Evolutionary conservation across 208 protist genomes (phyloP).

Genomic region (Acanthamoeba triangularis): DNA sequence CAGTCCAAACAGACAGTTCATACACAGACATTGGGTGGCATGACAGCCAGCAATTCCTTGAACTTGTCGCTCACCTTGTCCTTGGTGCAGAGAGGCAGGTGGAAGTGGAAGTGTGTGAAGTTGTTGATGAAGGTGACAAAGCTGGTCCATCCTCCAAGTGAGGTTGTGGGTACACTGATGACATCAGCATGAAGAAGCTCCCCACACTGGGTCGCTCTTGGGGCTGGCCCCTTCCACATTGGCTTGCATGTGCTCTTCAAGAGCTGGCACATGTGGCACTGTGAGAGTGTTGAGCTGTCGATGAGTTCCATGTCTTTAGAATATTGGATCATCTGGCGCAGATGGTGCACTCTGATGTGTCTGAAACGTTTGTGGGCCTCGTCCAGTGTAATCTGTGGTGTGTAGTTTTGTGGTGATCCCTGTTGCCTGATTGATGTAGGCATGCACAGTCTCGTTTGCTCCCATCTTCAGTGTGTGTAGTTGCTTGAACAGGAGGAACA

Average conservation of each 20-base stretch:
- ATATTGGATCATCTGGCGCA: not conserved
- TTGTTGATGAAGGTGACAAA: no score
- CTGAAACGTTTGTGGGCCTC: not conserved
- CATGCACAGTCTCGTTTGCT: not conserved
- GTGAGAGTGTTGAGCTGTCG: not conserved
- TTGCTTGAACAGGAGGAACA: not conserved
- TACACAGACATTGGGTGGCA: no score
- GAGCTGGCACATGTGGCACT: not conserved
- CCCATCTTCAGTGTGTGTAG: not conserved
- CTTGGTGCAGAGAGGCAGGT: no score
- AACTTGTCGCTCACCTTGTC: no score
- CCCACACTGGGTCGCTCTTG: not conserved
- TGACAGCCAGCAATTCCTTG: no score
- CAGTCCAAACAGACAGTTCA: no score
- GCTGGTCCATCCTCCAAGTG: not conserved
- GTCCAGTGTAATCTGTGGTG: not conserved
- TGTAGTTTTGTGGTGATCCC: no score
- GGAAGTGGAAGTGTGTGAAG: no score
- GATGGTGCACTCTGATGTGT: no score
- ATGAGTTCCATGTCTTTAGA: not conserved
- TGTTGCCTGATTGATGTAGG: no score
- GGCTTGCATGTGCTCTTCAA: not conserved
- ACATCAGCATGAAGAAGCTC: not conserved
- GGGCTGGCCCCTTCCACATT: not conserved
- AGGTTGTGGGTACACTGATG: not conserved